Evolutionary conservation across 768 basidiomycete species (phyloP), one percentile per base, ranked within the genome.

Genomic region (Lenzites betulinus): DNA sequence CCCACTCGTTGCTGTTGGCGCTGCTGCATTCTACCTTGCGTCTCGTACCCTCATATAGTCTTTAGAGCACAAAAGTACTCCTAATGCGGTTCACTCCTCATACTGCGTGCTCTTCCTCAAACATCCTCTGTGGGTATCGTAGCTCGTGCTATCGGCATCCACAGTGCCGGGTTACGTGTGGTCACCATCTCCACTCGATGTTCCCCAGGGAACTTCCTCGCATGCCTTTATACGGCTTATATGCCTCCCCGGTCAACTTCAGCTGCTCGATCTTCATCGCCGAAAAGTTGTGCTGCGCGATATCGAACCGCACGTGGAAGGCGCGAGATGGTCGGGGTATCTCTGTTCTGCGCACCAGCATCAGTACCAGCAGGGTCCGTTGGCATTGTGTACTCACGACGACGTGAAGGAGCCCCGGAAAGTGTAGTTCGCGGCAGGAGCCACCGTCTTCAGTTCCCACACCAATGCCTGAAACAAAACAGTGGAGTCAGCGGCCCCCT

Each of bases 211-310:
- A 83, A 41, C 81, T 78, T 46, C 87, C 85, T 69, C 93, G 78
- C 51, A 97, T 89, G 16, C 95, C 95, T 73, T 95, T 96, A 76
- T 90, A 97, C 12, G 91, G 90, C 73, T 95, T 96, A 74, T 95
- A 95, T 12, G 74, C 74, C 71, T 95, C 92, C 13, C 89, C 87
- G 2, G 79, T 86, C 26, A 92, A 76, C 73, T 87, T 92, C 44
- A 96, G 81, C 66, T 94, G 90, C 60, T 95, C 92, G 4, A 96
- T 87, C 67, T 90, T 92, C 47, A 96, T 77, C 20, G 89, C 81
- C 7, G 92, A 93, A 71, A 88, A 92, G 36, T 86, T 87, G 68
- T 90, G 67, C 49, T 78, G 82, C 23, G 86, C 82, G 28, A 94
- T 81, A 43, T 86, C 83, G 71, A 93, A 96, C 20, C 76, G 77